A percentile compares a stretch with the other conserved stretches of the same genome.
These are phyloP conservation scores for Cyathus striatus DNA, from an alignment of 768 basidiomycete species.

Conservation along the genomic window DNA sequence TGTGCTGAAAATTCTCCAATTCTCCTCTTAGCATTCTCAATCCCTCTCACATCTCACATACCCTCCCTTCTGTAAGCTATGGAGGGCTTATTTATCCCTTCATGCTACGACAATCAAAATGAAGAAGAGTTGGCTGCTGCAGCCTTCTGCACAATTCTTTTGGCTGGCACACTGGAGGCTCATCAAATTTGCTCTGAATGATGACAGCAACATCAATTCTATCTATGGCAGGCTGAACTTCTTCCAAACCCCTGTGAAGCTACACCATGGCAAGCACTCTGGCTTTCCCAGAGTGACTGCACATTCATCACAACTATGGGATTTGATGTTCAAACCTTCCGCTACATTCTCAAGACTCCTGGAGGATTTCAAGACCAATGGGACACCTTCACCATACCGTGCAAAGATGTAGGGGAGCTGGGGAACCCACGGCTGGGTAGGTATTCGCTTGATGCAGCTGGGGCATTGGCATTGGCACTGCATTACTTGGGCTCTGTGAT, in stretches of 20 bases:
- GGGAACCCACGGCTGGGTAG: constrained; percentile 16
- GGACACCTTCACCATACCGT: constrained; percentile 22
- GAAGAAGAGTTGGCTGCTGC: too few relatives aligned
- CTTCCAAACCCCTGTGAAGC: constrained; percentile 20
- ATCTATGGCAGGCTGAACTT: constrained; percentile 21
- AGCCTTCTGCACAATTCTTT: too few relatives aligned
- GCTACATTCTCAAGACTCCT: constrained; percentile 17
- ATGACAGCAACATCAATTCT: constrained; percentile 11
- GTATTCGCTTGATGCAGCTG: constrained; percentile 32
- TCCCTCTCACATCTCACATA: too few relatives aligned
- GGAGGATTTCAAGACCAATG: constrained; percentile 24
- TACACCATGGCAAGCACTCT: constrained; percentile 34
- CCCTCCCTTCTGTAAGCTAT: too few relatives aligned
- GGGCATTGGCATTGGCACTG: constrained; percentile 34
- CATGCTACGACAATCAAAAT: too few relatives aligned
- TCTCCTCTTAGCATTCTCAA: too few relatives aligned
- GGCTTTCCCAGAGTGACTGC: constrained; percentile 22
- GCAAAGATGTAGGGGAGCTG: constrained; percentile 14
- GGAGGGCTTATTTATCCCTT: too few relatives aligned
- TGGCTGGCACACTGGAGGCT: too few relatives aligned
- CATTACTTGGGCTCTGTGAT: constrained; percentile 40
- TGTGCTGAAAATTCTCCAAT: too few relatives aligned
- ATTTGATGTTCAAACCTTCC: constrained; percentile 29
- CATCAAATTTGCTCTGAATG: too few relatives aligned
- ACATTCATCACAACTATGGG: constrained; percentile 41